Evolutionary conservation across 768 basidiomycete genomes (phyloP).

Genomic region (Leccinum incarnatum): DNA sequence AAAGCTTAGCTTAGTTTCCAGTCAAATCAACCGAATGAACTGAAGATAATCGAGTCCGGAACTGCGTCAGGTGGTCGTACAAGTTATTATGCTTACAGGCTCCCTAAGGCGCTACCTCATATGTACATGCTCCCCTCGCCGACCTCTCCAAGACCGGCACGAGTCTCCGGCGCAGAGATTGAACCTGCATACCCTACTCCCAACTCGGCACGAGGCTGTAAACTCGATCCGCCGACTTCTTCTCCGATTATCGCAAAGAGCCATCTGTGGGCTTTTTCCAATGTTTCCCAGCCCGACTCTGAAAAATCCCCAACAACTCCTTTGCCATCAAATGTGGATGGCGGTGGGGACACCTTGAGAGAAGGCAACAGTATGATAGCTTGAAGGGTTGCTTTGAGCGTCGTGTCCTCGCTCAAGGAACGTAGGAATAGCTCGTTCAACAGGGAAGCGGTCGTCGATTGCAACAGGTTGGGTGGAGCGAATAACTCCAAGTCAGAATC

Average conservation of each 20-base stretch:
- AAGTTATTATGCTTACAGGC: background rate
- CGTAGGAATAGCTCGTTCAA: slow-evolving; percentile 29
- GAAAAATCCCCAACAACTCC: slow-evolving; percentile 23
- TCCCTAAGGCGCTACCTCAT: slow-evolving; percentile 16
- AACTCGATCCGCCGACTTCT: slow-evolving; percentile 6
- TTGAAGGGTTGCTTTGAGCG: background rate
- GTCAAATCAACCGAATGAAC: no score
- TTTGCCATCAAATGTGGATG: slow-evolving; percentile 36
- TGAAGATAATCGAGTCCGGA: no score
- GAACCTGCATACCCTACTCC: slow-evolving; percentile 1
- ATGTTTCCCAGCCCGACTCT: slow-evolving; percentile 32
- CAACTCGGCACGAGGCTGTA: slow-evolving; percentile 11
- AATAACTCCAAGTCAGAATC: slow-evolving; percentile 38
- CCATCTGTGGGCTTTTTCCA: slow-evolving; percentile 37
- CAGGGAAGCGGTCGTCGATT: slow-evolving; percentile 53
- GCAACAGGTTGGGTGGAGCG: slow-evolving; percentile 55
- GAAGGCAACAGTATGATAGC: slow-evolving; percentile 48
- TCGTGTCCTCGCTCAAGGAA: background rate
- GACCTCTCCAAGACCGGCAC: slow-evolving; percentile 25
- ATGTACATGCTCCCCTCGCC: slow-evolving; percentile 56
- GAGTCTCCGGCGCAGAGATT: slow-evolving; percentile 7
- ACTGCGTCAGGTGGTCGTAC: background rate
- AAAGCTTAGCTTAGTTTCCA: no score
- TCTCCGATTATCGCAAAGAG: slow-evolving; percentile 36
- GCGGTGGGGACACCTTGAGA: slow-evolving; percentile 40